Evolutionary conservation across 2,329 filamentous ascomycete genomes (phyloP).

Genomic region (Grosmannia clavigera): DNA sequence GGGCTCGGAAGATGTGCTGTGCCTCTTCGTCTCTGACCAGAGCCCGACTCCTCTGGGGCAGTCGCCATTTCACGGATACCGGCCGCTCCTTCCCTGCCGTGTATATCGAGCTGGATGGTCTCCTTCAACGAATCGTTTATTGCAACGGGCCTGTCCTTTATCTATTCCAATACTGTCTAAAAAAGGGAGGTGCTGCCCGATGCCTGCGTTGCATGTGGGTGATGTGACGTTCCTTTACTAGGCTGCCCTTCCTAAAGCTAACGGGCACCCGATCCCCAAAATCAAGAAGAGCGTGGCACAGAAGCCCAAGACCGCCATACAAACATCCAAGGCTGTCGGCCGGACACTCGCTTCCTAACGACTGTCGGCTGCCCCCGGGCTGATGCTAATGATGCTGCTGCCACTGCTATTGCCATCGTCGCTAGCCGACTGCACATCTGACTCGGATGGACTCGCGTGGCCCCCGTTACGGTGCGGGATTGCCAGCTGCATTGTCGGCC

Average conservation of each 20-base stretch:
- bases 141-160: too few species aligned
- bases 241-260: too few species aligned
- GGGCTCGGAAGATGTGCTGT: not conserved
- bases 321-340: not conserved
- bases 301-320: not conserved
- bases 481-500: conserved; percentile 14
- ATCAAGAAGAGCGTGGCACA: not conserved
- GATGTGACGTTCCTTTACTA: too few species aligned
- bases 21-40: not conserved
- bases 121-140: not conserved
- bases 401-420: conserved; percentile 10
- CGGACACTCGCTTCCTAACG: not conserved
- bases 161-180: too few species aligned
- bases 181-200: too few species aligned
- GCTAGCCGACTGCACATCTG: conserved; percentile 10
- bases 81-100: too few species aligned
- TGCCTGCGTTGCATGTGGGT: too few species aligned
- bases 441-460: conserved; percentile 7
- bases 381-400: not conserved
- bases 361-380: not conserved
- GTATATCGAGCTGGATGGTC: not conserved
- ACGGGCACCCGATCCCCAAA: not conserved
- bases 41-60: too few species aligned
- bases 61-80: too few species aligned
- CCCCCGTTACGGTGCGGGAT: conserved; percentile 15